Evolutionary conservation across 176 grass and related monocot genomes (phyloP).

Genomic region (Aegilops longissima): DNA sequence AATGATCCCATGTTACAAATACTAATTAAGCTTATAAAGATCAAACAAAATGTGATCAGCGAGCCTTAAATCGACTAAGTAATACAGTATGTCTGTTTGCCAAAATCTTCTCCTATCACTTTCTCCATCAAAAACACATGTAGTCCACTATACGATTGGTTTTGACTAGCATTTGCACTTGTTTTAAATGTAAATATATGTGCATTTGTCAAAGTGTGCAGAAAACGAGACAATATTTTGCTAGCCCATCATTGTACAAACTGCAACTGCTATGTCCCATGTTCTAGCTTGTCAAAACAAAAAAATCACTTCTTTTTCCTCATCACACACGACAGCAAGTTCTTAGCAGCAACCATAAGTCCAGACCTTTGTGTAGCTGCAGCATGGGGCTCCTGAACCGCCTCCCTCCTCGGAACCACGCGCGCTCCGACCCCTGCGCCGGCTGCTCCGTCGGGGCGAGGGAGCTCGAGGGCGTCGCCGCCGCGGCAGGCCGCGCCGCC

Average conservation of each 20-base stretch:
- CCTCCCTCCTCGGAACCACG: slow-evolving; percentile 71
- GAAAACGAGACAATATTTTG: background rate
- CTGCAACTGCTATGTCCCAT: background rate
- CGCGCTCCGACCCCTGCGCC: slow-evolving; percentile 56
- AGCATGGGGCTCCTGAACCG: slow-evolving; percentile 93
- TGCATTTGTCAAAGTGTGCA: background rate
- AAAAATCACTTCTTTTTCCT: background rate
- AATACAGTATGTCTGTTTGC: background rate
- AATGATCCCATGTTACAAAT: background rate
- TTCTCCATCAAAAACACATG: background rate
- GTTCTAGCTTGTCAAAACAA: background rate
- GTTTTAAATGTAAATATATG: background rate
- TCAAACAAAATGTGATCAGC: slow-evolving; percentile 3
- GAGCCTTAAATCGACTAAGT: slow-evolving; percentile 1
- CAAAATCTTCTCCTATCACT: background rate
- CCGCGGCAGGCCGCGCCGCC: background rate
- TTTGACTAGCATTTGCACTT: background rate
- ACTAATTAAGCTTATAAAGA: background rate
- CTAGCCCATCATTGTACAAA: background rate
- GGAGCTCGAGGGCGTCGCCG: slow-evolving; percentile 1
- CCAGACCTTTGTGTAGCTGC: slow-evolving; percentile 88
- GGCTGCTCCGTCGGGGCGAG: slow-evolving; percentile 33
- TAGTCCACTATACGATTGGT: background rate
- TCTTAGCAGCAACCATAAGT: background rate
- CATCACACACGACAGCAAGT: background rate